Evolutionary conservation across 306 rosid species (phyloP).

Genomic region (Gastrolobium bilobum): DNA sequence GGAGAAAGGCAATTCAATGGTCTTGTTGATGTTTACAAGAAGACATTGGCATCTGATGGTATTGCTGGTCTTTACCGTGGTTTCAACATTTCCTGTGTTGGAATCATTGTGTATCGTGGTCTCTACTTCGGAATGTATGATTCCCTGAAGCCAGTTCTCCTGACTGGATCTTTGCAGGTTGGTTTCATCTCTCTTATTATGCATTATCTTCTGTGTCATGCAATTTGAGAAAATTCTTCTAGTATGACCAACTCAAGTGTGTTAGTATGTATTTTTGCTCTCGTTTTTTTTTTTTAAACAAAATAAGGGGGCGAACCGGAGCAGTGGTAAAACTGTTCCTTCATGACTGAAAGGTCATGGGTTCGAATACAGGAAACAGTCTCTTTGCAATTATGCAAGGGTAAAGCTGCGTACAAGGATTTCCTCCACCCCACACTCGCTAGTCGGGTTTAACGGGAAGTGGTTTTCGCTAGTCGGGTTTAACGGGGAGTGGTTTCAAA

Average conservation of each 20-base stretch:
- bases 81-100: constrained; percentile 84
- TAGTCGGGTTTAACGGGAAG: too few relatives aligned
- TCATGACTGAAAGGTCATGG: too few relatives aligned
- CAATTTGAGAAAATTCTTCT: not conserved
- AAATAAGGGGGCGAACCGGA: too few relatives aligned
- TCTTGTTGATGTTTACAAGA: constrained; percentile 79
- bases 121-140: constrained; percentile 91
- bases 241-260: not conserved
- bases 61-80: constrained; percentile 91
- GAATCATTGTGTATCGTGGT: constrained; percentile 88
- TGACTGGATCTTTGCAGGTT: constrained; percentile 75
- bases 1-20: constrained; percentile 89
- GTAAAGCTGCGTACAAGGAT: too few relatives aligned
- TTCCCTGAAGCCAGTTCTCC: constrained; percentile 79
- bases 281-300: not conserved
- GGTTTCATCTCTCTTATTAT: not conserved
- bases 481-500: too few relatives aligned
- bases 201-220: not conserved
- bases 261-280: not conserved
- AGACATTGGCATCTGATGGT: constrained; percentile 83
- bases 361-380: too few relatives aligned
- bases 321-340: too few relatives aligned
- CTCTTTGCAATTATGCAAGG: too few relatives aligned
- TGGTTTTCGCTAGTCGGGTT: too few relatives aligned
- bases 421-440: too few relatives aligned